Evolutionary conservation across 2,329 filamentous ascomycete species (phyloP).

Genomic region (Trichophyton benhamiae): DNA sequence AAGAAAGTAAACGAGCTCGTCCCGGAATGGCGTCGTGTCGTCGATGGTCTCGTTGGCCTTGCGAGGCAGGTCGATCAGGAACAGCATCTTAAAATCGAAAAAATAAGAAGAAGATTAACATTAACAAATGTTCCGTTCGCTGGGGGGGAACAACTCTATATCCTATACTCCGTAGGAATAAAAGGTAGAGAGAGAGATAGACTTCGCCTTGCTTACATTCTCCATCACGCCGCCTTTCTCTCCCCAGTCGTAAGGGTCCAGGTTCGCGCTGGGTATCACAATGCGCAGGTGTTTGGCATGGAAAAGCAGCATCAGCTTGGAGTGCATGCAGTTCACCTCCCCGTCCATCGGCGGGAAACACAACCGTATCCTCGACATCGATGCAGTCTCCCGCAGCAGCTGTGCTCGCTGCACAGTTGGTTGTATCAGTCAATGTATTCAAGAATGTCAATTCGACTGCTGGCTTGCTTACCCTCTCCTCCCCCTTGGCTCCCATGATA

Average conservation of each 20-base stretch:
- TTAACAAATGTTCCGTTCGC: too few species aligned
- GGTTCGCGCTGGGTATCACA: constrained; percentile 76
- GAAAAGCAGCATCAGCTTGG: constrained; percentile 84
- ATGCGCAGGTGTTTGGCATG: constrained; percentile 61
- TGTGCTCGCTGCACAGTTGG: constrained; percentile 23
- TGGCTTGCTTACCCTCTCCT: constrained; percentile 25
- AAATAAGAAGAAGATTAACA: too few species aligned
- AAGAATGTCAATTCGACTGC: too few species aligned
- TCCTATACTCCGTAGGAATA: not conserved
- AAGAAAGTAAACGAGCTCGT: constrained; percentile 60
- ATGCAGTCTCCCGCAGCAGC: constrained; percentile 29
- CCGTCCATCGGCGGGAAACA: constrained; percentile 76
- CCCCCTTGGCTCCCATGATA: constrained; percentile 48
- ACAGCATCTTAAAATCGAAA: constrained; percentile 48
- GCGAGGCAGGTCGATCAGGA: constrained; percentile 77
- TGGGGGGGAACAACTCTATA: too few species aligned
- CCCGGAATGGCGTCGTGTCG: constrained; percentile 46
- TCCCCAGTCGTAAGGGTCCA: constrained; percentile 81
- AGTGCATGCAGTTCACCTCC: constrained; percentile 69
- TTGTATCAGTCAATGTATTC: not conserved
- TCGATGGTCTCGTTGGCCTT: constrained; percentile 19
- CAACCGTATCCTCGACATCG: constrained; percentile 44
- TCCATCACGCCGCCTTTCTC: constrained; percentile 73
- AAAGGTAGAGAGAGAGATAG: too few species aligned
- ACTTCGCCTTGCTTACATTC: constrained; percentile 45